Evolutionary conservation across 2,329 filamentous ascomycete species (phyloP).

Genomic region (Aspergillus brasiliensis): DNA sequence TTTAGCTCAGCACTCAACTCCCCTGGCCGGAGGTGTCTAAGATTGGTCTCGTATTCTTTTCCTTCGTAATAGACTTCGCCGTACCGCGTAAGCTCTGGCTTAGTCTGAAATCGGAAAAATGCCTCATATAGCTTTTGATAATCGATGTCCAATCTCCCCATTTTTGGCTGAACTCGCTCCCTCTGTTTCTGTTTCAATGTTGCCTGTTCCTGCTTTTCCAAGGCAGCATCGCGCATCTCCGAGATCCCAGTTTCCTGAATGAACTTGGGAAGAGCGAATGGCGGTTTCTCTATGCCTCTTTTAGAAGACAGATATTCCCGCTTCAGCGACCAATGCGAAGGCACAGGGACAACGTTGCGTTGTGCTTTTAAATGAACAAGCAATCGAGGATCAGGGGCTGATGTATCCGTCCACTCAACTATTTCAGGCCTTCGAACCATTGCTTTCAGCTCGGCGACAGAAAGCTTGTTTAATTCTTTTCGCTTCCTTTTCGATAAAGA

Average conservation of each 20-base stretch:
- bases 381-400: constrained; percentile 82
- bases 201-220: constrained; percentile 94
- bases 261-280: constrained; percentile 91
- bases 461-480: constrained; percentile 88
- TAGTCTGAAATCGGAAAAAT: constrained; percentile 97
- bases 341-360: constrained; percentile 93
- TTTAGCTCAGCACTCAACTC: constrained; percentile 87
- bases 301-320: constrained; percentile 97
- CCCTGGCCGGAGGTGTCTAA: constrained; percentile 84
- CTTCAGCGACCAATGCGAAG: constrained; percentile 92
- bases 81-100: constrained; percentile 89
- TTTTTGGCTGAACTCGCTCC: constrained; percentile 90
- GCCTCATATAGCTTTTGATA: constrained; percentile 98
- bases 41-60: constrained; percentile 95
- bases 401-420: constrained; percentile 96
- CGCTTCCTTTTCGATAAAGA: constrained; percentile 93
- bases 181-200: constrained; percentile 93
- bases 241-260: constrained; percentile 97
- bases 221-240: constrained; percentile 94
- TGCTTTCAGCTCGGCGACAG: constrained; percentile 92
- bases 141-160: constrained; percentile 96
- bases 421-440: constrained; percentile 88
- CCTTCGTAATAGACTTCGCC: constrained; percentile 99
- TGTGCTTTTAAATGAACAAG: constrained; percentile 94
- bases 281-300: constrained; percentile 91